Evolutionary conservation across 495 filamentous ascomycete genomes (phyloP), one percentile per base, ranked within the genome.

Genomic region (Rhizodiscina lignyota): DNA sequence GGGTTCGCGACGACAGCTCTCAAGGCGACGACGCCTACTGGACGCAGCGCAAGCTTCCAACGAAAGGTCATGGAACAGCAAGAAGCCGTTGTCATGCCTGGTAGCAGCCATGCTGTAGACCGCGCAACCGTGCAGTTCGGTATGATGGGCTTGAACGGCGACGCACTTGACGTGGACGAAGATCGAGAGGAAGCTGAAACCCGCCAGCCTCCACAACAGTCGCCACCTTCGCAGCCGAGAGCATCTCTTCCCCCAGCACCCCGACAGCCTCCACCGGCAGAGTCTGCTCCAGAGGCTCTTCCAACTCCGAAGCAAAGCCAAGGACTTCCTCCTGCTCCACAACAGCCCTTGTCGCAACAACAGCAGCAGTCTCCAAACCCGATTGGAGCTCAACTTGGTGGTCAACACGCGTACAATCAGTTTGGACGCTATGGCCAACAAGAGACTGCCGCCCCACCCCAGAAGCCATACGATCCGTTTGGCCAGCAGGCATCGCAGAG

Each of bases 21-120:
- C 45, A 91, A 87, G 58, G 80, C 85, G 15, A 74, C 78, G 27
- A 40, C 51, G 23, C 42, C 64, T 20, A 42, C 65, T 30, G 56
- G 57, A 28, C 74, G 86, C 30, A 74, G 75, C 19, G 67, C 83
- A 21, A 81, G 75, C 45, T 80, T 76, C 49, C 74, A 86, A 51
- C 74, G 86, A 19, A 75, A 82, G 42, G 68, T 93, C 28, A 66
- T 91, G 47, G 85, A 94, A 42, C 89, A 99, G 49, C 85, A 87
- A 50, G 91, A 99, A 54, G 83, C 86, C 13, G 89, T 99, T 23
- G 81, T 94, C 34, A 96, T 99, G 89, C 89, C 89, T 21, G 84
- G 83, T n/a, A n/a, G n/a, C n/a, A 94, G 94, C 56, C 85, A 92
- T 47, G 85, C 84, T 26, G 82, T 97, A 5, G 85, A 94, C 52